Conservation (phyloP, 2,329 filamentous ascomycete genomes). For the Diatrype stigma region DNA sequence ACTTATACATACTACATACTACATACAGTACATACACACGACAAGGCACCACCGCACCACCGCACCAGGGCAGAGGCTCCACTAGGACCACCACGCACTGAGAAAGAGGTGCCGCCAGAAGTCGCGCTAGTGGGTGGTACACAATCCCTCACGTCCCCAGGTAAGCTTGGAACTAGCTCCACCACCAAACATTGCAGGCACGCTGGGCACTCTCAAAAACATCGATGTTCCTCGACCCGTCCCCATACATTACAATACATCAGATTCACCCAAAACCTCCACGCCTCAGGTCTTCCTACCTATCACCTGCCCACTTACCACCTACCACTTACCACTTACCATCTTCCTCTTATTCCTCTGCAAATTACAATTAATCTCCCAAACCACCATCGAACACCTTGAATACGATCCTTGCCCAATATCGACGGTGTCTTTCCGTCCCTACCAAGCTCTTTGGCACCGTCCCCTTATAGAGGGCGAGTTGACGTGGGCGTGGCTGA, state of each 20-base stretch:
- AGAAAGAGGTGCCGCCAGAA: too few relatives aligned
- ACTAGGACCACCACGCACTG: not conserved
- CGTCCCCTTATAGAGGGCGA: not conserved
- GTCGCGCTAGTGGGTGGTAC: not conserved
- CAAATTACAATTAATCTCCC: not conserved
- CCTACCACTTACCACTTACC: not conserved
- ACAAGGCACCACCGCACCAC: too few relatives aligned
- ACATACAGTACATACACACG: too few relatives aligned
- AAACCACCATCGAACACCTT: not conserved
- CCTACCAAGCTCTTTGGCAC: not conserved
- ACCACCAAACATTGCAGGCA: conserved; percentile 9
- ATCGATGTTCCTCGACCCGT: conserved; percentile 3
- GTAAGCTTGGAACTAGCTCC: not conserved
- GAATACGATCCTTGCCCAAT: not conserved
- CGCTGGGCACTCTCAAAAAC: conserved; percentile 4
- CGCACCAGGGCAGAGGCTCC: not conserved
- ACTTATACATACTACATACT: too few relatives aligned
- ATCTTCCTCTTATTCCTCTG: not conserved
- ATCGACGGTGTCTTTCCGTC: too few relatives aligned
- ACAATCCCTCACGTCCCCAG: not conserved
- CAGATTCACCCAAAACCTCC: not conserved
- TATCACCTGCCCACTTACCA: too few relatives aligned
- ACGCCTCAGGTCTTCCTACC: not conserved
- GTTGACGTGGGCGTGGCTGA: not conserved
- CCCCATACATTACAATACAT: conserved; percentile 1